A percentile compares a stretch with the other conserved stretches of the same genome.
These are phyloP conservation scores for Penicillium hordei DNA, from an alignment of 2,329 filamentous ascomycete species.

Conservation along the genomic window DNA sequence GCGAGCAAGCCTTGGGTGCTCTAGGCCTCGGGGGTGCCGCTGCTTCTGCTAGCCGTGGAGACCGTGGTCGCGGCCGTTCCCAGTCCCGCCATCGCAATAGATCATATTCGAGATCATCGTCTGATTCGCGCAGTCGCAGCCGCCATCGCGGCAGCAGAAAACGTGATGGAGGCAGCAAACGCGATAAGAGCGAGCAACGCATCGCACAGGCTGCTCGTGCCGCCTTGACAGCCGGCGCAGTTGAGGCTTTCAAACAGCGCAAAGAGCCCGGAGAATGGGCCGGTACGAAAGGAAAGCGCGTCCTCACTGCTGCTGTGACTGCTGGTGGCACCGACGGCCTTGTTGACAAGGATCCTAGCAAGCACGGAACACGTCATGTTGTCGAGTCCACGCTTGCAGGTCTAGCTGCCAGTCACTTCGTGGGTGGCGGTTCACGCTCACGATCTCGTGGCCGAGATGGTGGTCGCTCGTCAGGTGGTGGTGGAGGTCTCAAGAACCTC, in stretches of 20 bases:
- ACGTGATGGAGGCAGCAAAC: slow-evolving; percentile 47
- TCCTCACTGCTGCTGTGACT: slow-evolving; percentile 81
- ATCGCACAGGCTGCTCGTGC: slow-evolving; percentile 87
- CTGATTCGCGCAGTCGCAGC: slow-evolving; percentile 49
- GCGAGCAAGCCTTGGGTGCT: slow-evolving; percentile 53
- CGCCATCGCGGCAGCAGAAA: slow-evolving; percentile 48
- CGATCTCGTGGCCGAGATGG: slow-evolving; percentile 66
- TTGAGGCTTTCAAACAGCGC: slow-evolving; percentile 86
- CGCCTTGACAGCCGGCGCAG: slow-evolving; percentile 82
- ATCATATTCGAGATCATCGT: slow-evolving; percentile 53
- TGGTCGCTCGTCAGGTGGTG: slow-evolving; percentile 49
- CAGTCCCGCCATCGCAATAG: slow-evolving; percentile 29
- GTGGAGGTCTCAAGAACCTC: slow-evolving; percentile 42
- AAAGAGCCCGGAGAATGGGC: slow-evolving; percentile 88
- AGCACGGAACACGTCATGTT: slow-evolving; percentile 76
- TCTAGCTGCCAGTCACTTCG: slow-evolving; percentile 77
- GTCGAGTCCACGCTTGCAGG: slow-evolving; percentile 86
- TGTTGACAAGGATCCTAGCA: slow-evolving; percentile 65
- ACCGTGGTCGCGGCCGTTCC: slow-evolving; percentile 49
- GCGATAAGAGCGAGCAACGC: slow-evolving; percentile 57
- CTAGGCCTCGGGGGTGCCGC: slow-evolving; percentile 58
- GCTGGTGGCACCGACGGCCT: slow-evolving; percentile 83
- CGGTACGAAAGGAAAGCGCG: slow-evolving; percentile 85
- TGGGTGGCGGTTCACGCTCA: slow-evolving; percentile 73
- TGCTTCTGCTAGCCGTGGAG: slow-evolving; percentile 44